Conservation (phyloP, 768 basidiomycete genomes). For the Gloeopeniophorella convolvens region DNA sequence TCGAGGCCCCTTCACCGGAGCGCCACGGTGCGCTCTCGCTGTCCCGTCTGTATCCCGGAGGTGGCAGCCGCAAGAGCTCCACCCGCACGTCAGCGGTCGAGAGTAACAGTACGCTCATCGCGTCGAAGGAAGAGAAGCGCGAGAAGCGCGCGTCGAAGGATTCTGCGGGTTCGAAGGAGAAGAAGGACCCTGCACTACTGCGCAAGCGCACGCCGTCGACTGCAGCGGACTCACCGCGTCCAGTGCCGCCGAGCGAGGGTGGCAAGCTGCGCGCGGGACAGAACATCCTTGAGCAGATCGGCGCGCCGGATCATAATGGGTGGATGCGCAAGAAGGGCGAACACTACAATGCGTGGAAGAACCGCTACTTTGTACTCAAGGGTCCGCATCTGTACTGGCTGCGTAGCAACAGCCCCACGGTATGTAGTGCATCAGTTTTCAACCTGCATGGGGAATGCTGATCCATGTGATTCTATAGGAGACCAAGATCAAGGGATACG, state of each 20-base stretch:
- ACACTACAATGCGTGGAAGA: slow-evolving; percentile 88
- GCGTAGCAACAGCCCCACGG: slow-evolving; percentile 61
- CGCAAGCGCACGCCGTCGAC: slow-evolving; percentile 49
- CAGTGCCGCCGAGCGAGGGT: not conserved
- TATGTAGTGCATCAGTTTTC: slow-evolving; percentile 21
- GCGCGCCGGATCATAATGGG: slow-evolving; percentile 80
- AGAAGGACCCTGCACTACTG: slow-evolving; percentile 35
- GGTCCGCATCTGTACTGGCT: slow-evolving; percentile 87
- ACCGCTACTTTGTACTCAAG: slow-evolving; percentile 87
- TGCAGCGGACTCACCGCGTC: not conserved
- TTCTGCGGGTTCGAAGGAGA: slow-evolving; percentile 23
- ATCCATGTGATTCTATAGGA: slow-evolving; percentile 44
- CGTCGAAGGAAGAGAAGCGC: slow-evolving; percentile 23
- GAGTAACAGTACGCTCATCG: slow-evolving; percentile 23
- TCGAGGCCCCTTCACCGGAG: slow-evolving; percentile 33
- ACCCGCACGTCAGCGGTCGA: slow-evolving; percentile 38
- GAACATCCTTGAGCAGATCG: slow-evolving; percentile 86
- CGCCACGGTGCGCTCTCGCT: slow-evolving; percentile 27
- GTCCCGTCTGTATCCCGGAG: slow-evolving; percentile 33
- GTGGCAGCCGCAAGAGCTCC: slow-evolving; percentile 35
- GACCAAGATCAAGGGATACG: slow-evolving; percentile 93
- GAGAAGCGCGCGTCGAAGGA: slow-evolving; percentile 22
- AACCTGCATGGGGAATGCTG: not conserved
- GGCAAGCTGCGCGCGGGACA: slow-evolving; percentile 38
- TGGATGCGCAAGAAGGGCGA: slow-evolving; percentile 98